Evolutionary conservation across 345 rosid species (phyloP).

Genomic region (Durio zibethinus): DNA sequence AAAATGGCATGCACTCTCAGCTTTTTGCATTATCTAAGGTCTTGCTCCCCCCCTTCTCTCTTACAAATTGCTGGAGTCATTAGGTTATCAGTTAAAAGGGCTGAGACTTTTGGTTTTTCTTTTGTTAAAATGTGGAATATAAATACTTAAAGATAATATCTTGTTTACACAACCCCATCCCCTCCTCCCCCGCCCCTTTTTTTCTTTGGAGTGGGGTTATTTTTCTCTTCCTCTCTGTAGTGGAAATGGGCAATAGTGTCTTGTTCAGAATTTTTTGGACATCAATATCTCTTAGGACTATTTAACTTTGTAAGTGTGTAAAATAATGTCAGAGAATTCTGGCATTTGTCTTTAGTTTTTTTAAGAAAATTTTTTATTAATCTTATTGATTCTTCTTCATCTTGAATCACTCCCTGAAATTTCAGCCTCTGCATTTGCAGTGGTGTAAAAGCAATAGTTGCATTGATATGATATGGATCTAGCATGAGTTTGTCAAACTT

Average conservation of each 20-base stretch:
- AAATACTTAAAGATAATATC: background rate
- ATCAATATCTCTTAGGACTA: background rate
- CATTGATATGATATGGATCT: background rate
- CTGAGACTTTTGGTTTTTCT: background rate
- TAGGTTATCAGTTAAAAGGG: background rate
- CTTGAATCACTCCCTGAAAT: background rate
- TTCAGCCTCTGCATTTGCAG: background rate
- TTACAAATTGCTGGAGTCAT: background rate
- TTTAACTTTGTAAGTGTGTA: background rate
- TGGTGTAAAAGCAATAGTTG: background rate
- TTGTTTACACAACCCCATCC: background rate
- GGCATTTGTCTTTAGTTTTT: background rate
- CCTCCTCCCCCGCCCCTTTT: background rate
- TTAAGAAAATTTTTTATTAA: background rate
- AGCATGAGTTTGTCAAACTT: background rate
- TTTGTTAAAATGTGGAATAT: background rate
- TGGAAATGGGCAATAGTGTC: background rate
- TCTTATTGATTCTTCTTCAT: background rate
- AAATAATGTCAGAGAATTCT: background rate
- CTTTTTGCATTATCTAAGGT: constrained; percentile 95
- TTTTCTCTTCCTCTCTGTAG: background rate
- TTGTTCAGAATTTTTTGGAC: no score
- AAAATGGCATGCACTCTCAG: constrained; percentile 97
- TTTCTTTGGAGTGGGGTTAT: background rate
- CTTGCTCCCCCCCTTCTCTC: background rate